Percentiles rank a stretch among this genome's conserved stretches.
Evolutionary conservation across 108 stramenopile species (phyloP).

Genomic region (Licmophora abbreviata): DNA sequence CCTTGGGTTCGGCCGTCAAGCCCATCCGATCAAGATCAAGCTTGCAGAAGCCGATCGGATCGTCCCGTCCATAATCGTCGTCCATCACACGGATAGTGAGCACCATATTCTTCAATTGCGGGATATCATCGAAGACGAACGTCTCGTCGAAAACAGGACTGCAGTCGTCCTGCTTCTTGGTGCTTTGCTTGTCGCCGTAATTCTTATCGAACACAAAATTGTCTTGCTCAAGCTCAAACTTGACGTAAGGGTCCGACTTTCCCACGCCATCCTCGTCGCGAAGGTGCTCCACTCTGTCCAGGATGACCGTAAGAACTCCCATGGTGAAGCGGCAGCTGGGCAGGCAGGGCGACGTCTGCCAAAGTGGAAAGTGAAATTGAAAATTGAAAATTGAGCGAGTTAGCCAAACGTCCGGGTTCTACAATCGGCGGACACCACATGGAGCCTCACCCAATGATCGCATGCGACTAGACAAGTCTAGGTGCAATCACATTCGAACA

Average conservation of each 20-base stretch:
- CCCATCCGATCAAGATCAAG: constrained; percentile 32
- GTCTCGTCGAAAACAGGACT: constrained; percentile 46
- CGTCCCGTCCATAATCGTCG: constrained; percentile 37
- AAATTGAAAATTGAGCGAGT: too few relatives aligned
- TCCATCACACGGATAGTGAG: constrained; percentile 33
- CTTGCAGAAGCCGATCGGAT: constrained; percentile 27
- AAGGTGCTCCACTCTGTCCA: constrained; percentile 31
- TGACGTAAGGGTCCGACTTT: constrained; percentile 48
- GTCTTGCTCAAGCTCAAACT: constrained; percentile 37
- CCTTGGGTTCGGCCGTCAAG: constrained; percentile 13
- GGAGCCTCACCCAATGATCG: too few relatives aligned
- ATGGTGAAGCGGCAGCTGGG: too few relatives aligned
- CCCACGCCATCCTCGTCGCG: constrained; percentile 33
- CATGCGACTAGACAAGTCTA: too few relatives aligned
- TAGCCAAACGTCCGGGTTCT: too few relatives aligned
- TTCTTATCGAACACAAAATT: constrained; percentile 28
- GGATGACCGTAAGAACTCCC: constrained; percentile 21
- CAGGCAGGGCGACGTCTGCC: too few relatives aligned
- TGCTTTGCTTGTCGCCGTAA: constrained; percentile 21
- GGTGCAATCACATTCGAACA: too few relatives aligned
- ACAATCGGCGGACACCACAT: too few relatives aligned
- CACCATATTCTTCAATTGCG: constrained; percentile 41
- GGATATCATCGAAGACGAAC: constrained; percentile 26
- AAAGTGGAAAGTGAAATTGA: too few relatives aligned
- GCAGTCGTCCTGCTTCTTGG: constrained; percentile 34